These are phyloP conservation scores for Lentinula boryana DNA, from an alignment of 768 basidiomycete genomes.

Conservation along the genomic window DNA sequence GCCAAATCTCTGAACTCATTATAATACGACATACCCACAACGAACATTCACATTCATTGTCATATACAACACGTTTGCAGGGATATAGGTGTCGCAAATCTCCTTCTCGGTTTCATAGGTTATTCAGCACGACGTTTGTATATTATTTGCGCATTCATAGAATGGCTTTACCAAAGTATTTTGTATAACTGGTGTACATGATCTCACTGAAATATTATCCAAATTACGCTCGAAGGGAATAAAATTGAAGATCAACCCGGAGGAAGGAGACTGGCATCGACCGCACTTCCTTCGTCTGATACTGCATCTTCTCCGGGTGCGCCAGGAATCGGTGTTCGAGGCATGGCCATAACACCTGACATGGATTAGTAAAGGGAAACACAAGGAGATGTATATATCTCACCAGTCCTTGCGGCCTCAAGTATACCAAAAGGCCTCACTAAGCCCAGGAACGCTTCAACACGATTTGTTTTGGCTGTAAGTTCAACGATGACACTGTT, in stretches of 20 bases:
- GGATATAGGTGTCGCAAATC: not conserved
- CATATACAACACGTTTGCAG: too few species aligned
- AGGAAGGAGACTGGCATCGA: constrained; percentile 90
- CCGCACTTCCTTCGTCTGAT: constrained; percentile 44
- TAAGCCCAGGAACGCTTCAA: constrained; percentile 88
- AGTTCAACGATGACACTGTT: constrained; percentile 94
- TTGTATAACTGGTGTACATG: constrained; percentile 9
- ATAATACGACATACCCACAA: not conserved
- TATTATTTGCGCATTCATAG: not conserved
- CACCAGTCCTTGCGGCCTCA: constrained; percentile 92
- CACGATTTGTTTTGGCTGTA: constrained; percentile 85
- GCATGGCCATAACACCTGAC: constrained; percentile 95
- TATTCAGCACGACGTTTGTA: not conserved
- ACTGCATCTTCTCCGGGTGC: constrained; percentile 46
- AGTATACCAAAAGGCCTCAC: constrained; percentile 94
- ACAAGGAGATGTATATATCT: constrained; percentile 10
- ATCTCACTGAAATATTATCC: not conserved
- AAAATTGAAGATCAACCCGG: constrained; percentile 59
- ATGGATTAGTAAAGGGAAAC: constrained; percentile 2
- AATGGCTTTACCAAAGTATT: not conserved
- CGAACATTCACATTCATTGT: too few species aligned
- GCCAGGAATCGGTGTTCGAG: constrained; percentile 78
- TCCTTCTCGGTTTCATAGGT: not conserved
- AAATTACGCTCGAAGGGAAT: not conserved
- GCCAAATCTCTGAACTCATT: not conserved